Evolutionary conservation across 23 red algal species (phyloP).

Genomic region (Chondrus crispus): DNA sequence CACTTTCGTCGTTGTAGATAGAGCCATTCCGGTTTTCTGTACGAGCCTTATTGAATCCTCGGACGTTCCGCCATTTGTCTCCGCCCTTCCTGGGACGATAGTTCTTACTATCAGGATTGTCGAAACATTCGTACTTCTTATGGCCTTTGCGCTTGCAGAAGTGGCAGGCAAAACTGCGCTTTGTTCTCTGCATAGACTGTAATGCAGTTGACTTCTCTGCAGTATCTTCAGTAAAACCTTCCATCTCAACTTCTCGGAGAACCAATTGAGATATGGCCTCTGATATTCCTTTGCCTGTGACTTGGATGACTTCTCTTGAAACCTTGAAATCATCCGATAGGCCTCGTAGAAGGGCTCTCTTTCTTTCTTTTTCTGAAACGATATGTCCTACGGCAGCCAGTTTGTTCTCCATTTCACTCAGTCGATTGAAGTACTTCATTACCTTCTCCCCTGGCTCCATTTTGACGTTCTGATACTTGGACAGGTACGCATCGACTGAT

Average conservation of each 20-base stretch:
- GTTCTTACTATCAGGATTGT: conserved; percentile 10
- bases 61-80: neutral
- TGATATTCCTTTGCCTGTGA: neutral
- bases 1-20: neutral
- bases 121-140: neutral
- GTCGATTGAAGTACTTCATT: neutral
- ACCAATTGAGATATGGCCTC: neutral
- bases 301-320: neutral
- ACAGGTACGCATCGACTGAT: neutral
- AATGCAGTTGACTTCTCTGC: no score
- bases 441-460: no score
- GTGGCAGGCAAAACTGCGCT: neutral
- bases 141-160: no score
- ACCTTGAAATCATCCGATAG: neutral
- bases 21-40: no score
- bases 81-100: no score
- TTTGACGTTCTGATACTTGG: no score
- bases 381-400: neutral
- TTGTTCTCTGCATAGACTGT: no score
- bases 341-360: neutral
- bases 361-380: neutral
- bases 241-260: neutral
- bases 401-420: neutral
- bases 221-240: neutral
- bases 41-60: neutral